These are phyloP conservation scores for Pezizomycotina sp. DNA, from an alignment of 2,329 filamentous ascomycete genomes.

Conservation along the genomic window DNA sequence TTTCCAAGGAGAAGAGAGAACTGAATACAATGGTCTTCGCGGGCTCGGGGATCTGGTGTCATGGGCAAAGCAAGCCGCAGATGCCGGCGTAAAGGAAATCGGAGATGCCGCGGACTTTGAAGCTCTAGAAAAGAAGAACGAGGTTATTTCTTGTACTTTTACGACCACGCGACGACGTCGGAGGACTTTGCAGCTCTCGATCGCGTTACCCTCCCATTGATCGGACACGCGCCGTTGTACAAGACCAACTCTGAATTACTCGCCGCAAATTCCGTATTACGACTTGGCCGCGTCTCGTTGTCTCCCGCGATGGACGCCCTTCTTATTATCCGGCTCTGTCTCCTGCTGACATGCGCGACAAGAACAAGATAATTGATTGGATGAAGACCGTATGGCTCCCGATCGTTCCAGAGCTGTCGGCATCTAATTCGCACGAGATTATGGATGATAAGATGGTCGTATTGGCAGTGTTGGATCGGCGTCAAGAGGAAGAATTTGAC, in stretches of 20 bases:
- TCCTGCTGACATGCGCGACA: slow-evolving; percentile 83
- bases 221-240: slow-evolving; percentile 81
- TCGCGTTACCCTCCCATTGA: slow-evolving; percentile 67
- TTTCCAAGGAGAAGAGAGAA: slow-evolving; percentile 78
- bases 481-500: slow-evolving; percentile 61
- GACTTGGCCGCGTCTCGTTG: slow-evolving; percentile 86
- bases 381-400: slow-evolving; percentile 95
- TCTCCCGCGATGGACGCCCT: slow-evolving; percentile 73
- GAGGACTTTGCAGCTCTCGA: slow-evolving; percentile 87
- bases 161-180: slow-evolving; percentile 80
- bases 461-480: slow-evolving; percentile 67
- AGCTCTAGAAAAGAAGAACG: slow-evolving; percentile 70
- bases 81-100: slow-evolving; percentile 67
- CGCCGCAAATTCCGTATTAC: slow-evolving; percentile 81
- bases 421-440: slow-evolving; percentile 78
- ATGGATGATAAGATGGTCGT: slow-evolving; percentile 95
- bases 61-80: slow-evolving; percentile 73
- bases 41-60: slow-evolving; percentile 78
- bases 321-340: slow-evolving; percentile 79
- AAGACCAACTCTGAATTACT: slow-evolving; percentile 70
- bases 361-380: slow-evolving; percentile 64
- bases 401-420: slow-evolving; percentile 83
- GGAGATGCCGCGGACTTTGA: slow-evolving; percentile 53
- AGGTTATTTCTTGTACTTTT: slow-evolving; percentile 94
- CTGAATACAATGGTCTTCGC: slow-evolving; percentile 83